Percentiles rank a stretch among this genome's conserved stretches.
These are phyloP conservation scores for Cercophora samala DNA, from an alignment of 495 filamentous ascomycete genomes.

Conservation along the genomic window DNA sequence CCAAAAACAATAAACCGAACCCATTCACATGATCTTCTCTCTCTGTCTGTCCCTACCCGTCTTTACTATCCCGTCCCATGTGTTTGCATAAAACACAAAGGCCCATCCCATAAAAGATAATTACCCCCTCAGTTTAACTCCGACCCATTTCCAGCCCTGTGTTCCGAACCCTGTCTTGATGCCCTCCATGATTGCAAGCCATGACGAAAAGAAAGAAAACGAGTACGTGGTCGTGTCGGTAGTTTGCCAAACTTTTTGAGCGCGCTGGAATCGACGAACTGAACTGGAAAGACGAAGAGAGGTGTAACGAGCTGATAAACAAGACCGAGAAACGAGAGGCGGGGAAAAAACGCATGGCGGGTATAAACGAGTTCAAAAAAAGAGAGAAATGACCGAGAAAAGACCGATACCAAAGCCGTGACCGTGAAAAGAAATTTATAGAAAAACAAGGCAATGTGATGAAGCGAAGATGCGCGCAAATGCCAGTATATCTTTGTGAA, in stretches of 20 bases:
- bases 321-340: not conserved
- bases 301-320: not conserved
- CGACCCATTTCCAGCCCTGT: not conserved
- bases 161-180: not conserved
- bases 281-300: not conserved
- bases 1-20: not conserved
- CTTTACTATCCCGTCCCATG: not conserved
- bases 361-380: not conserved
- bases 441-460: not conserved
- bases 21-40: not conserved
- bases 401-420: not conserved
- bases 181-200: too few relatives aligned
- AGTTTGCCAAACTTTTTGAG: not conserved
- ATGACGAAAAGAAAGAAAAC: too few relatives aligned
- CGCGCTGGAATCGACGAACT: not conserved
- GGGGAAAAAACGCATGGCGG: not conserved
- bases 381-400: not conserved
- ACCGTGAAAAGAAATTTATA: not conserved
- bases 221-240: too few relatives aligned
- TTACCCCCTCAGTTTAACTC: not conserved
- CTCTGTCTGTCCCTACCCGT: not conserved
- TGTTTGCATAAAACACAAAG: not conserved
- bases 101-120: not conserved
- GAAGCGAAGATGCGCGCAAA: not conserved
- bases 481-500: not conserved